Evolutionary conservation across 2,329 filamentous ascomycete species (phyloP), one percentile per base, ranked within the genome.

Genomic region (Scortechinia acanthostroma): DNA sequence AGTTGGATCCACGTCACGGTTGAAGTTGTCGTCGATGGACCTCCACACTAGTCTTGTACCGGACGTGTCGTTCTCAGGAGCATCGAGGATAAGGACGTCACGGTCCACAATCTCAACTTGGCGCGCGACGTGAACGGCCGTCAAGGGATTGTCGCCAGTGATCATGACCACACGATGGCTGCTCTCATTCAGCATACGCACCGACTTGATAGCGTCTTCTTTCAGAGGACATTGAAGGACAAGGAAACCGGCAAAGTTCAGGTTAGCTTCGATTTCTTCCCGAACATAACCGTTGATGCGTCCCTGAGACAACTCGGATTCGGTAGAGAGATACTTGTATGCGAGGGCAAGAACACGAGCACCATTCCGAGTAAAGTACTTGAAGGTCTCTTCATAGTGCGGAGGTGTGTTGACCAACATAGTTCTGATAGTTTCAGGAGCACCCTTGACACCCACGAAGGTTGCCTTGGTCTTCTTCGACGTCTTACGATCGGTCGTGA

Each of bases 151-250:
- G 64, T 98, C 93, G 60, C 93, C 93, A 48, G 93, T 98, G 53
- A 98, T 98, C 93, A 98, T 98, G 54, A 98, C 87, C 42, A 95
- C 90, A 55, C 93, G 88, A 64, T 98, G 93, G 67, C 91, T 97
- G 66, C 91, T 97, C 71, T 98, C 93, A 60, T 96, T 98, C 55
- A 98, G 77, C 89, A 97, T 96, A 52, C 86, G 88, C 33, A 98
- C 88, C 30, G 93, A 83, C 61, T 93, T 84, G 66, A 94, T 87
- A 42, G 93, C 93, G 62, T 98, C 93, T 21, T 95, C 91, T 68
- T 98, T 98, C 47, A 98, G 74, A 3, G 93, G 93, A 57, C 90
- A 96, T 63, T 96, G 91, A 22, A 98, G 73, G 44, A 98, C 90
- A 50, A 98, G 71, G 70, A 98, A 98, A 48, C 93, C 93, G 48